phyloP scores from a whole-genome alignment of 75 land plant genomes.

The Sequoiadendron giganteum region DNA sequence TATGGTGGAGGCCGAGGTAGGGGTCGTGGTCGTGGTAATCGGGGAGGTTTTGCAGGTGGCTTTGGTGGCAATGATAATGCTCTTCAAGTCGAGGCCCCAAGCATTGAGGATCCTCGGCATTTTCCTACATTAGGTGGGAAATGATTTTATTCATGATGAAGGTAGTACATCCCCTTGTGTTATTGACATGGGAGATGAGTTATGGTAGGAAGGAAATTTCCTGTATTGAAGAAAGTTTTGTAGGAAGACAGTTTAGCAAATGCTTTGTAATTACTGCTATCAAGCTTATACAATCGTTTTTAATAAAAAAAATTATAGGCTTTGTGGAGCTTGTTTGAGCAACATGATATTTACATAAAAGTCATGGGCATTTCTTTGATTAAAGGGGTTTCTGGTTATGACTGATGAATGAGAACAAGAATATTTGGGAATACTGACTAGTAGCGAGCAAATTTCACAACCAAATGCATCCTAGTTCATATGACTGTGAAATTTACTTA shows the following conservation, averaged over 20 bases:
- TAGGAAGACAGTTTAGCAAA: conserved; percentile 4
- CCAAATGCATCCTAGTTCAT: background rate
- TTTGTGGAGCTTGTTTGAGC: background rate
- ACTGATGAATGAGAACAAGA: background rate
- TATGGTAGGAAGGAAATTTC: background rate
- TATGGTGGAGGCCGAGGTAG: conserved; percentile 46
- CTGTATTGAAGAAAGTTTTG: conserved; percentile 12
- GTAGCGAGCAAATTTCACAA: background rate
- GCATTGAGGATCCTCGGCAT: conserved; percentile 48
- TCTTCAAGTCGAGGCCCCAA: conserved; percentile 20
- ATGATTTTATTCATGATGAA: background rate
- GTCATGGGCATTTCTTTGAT: background rate
- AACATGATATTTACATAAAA: background rate
- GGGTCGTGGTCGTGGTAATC: conserved; percentile 37
- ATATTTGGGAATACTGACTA: background rate
- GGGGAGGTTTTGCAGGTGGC: conserved; percentile 21
- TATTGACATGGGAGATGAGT: background rate
- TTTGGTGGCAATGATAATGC: conserved; percentile 13
- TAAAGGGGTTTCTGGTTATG: background rate
- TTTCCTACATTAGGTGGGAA: conserved; percentile 58
- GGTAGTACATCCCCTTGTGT: background rate
- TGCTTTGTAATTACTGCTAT: background rate
- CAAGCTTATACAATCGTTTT: background rate
- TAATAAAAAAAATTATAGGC: background rate
- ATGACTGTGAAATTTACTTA: no score